phyloP scores from a whole-genome alignment of 805 yeast genomes.

The Torulaspora quercuum region DNA sequence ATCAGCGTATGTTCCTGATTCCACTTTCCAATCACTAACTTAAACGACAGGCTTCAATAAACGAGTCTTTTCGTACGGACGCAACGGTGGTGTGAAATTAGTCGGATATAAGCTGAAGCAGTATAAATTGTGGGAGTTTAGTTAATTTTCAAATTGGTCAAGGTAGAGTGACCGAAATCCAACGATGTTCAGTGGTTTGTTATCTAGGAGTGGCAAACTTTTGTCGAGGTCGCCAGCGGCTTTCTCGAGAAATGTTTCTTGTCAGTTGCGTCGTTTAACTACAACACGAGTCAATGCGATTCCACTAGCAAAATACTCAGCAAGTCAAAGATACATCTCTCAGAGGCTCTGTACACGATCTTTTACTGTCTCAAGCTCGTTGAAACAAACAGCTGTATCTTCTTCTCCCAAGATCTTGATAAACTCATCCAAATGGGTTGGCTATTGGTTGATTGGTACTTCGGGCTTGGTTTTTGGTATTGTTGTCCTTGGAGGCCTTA shows the following conservation, averaged over 20 bases:
- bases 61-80: too few relatives aligned
- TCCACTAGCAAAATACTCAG: background rate
- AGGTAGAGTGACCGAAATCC: background rate
- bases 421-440: slow-evolving; percentile 58
- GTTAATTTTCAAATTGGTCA: too few relatives aligned
- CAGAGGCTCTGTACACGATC: slow-evolving; percentile 5
- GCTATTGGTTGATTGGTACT: slow-evolving; percentile 84
- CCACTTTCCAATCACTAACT: too few relatives aligned
- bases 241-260: slow-evolving; percentile 1
- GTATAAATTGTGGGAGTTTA: too few relatives aligned
- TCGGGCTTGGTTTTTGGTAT: slow-evolving; percentile 90
- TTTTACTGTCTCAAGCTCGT: slow-evolving; percentile 15
- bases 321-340: too few relatives aligned
- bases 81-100: too few relatives aligned
- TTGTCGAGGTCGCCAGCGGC: slow-evolving; percentile 6
- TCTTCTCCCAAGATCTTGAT: slow-evolving; percentile 37
- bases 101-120: too few relatives aligned
- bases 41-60: too few relatives aligned
- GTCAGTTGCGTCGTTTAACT: slow-evolving; percentile 4
- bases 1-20: too few relatives aligned
- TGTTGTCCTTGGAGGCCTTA: slow-evolving; percentile 93
- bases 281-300: slow-evolving; percentile 3
- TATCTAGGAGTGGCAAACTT: slow-evolving; percentile 11
- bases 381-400: slow-evolving; percentile 13
- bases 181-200: slow-evolving; percentile 7